Conservation (phyloP, 2,329 filamentous ascomycete species). For the Fusarium circinatum region DNA sequence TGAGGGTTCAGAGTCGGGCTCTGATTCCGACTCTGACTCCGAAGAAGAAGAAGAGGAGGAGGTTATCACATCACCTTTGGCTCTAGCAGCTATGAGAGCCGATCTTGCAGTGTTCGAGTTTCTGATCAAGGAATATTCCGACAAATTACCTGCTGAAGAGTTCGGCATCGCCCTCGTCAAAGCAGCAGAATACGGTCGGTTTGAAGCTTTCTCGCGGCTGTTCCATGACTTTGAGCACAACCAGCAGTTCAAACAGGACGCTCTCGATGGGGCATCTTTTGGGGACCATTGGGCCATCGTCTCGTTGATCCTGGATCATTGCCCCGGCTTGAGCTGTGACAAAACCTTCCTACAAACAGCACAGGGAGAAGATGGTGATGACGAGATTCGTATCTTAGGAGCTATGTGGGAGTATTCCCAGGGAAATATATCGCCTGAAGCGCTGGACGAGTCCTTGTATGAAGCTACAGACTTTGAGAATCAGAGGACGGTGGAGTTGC, state of each 20-base stretch:
- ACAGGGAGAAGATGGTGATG: conserved; percentile 44
- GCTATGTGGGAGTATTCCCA: conserved; percentile 52
- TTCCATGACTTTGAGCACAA: conserved; percentile 49
- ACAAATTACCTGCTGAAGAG: conserved; percentile 51
- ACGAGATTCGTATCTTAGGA: conserved; percentile 50
- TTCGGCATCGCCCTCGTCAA: conserved; percentile 53
- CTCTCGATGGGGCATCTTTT: conserved; percentile 47
- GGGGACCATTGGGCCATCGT: conserved; percentile 54
- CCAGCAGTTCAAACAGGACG: conserved; percentile 46
- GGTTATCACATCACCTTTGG: conserved; percentile 47
- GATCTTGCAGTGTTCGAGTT: conserved; percentile 56
- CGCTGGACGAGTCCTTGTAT: conserved; percentile 50
- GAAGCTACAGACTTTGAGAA: conserved; percentile 54
- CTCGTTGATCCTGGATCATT: conserved; percentile 48
- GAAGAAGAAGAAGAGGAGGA: conserved; percentile 14
- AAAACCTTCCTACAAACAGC: conserved; percentile 48
- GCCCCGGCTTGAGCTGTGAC: conserved; percentile 49
- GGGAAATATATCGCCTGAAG: conserved; percentile 47
- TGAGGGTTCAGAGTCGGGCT: not conserved
- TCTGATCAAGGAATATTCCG: conserved; percentile 52
- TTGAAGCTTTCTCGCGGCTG: conserved; percentile 53
- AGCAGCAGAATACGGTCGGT: conserved; percentile 52
- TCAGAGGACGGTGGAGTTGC: conserved; percentile 49
- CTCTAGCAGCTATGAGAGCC: conserved; percentile 51
- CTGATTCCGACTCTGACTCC: not conserved